Base-by-base conservation (phyloP, 2,329 filamentous ascomycete species). In the Didymosphaeria variabile region DNA sequence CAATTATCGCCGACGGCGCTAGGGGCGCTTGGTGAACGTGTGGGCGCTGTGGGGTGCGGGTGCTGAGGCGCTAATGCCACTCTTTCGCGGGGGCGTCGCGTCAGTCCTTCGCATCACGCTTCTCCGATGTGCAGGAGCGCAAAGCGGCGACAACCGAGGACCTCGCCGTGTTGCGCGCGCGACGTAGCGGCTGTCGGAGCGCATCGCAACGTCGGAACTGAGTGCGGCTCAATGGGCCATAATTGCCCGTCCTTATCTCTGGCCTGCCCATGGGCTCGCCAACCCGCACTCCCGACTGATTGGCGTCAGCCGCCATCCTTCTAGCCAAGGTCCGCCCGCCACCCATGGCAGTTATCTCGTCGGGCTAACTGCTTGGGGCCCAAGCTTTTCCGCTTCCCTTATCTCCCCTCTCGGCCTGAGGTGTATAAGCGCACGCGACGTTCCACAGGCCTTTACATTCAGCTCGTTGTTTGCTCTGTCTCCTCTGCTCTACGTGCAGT, bases 361-460 rank as follows among this genome's bases (percentile, higher is more conserved):
- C 26, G n/a, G n/a, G 3, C 51, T 55, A 55, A 29, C 26, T 29
- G 26, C 26, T 29, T 29, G 26, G 26, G 26, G 21, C 34, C 38
- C 52, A 12, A 55, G 52, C 50, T 46, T 55, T 31, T 29, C 40
- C 40, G 45, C 23, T 55, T 38, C 31, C 31, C 53, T 55, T 55
- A 55, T 55, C 53, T 55, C 38, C 26, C 53, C 40, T 46, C 53
- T 3, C 38, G 53, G 44, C 53, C 38, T 36, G 10, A n/a, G 51
- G 26, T 5, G 26, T 55, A 55, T 55, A 45, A 55, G 53, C 53
- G 19, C 53, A 47, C 44, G 31, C 53, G 44, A 55, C 40, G 38
- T 38, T 55, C 53, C 38, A 36, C 36, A 21, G 10, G 8, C 40
- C 5, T 34, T 13, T 3, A 19, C 38, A 32, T 26, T 21, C 21